These are phyloP conservation scores for Pythium rhizo-oryzae DNA, from an alignment of 352 stramenopile species.

Conservation along the genomic window DNA sequence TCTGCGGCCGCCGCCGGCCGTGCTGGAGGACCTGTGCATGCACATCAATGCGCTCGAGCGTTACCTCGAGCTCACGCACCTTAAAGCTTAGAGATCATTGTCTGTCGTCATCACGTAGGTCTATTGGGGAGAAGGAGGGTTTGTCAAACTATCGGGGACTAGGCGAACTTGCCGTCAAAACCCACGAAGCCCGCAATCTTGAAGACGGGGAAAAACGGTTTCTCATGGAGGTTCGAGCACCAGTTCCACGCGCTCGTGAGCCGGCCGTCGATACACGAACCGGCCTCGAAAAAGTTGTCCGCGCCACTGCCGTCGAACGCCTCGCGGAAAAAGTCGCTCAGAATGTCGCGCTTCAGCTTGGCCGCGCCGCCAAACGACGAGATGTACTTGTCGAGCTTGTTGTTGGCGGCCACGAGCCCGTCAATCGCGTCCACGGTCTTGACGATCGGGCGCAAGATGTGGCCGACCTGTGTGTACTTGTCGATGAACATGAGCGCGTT, in stretches of 20 bases:
- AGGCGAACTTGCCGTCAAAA: slow-evolving; percentile 97
- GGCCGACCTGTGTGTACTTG: slow-evolving; percentile 96
- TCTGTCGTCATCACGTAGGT: background rate
- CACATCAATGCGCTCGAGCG: slow-evolving; percentile 65
- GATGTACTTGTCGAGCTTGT: slow-evolving; percentile 64
- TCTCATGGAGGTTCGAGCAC: slow-evolving; percentile 94
- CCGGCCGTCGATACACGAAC: slow-evolving; percentile 96
- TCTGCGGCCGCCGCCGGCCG: slow-evolving; percentile 43
- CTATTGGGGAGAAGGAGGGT: background rate
- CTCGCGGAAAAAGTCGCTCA: slow-evolving; percentile 96
- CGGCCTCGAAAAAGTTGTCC: slow-evolving; percentile 96
- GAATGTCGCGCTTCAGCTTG: slow-evolving; percentile 89
- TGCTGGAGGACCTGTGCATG: slow-evolving; percentile 66
- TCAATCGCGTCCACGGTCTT: slow-evolving; percentile 85
- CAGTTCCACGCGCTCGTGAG: slow-evolving; percentile 98
- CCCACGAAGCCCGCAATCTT: slow-evolving; percentile 96
- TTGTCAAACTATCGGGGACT: background rate
- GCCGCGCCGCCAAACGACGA: slow-evolving; percentile 82
- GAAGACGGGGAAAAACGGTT: slow-evolving; percentile 96
- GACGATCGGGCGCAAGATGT: slow-evolving; percentile 88
- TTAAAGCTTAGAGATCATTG: slow-evolving; percentile 40
- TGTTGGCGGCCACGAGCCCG: slow-evolving; percentile 47
- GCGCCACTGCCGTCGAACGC: slow-evolving; percentile 95
- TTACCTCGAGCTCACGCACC: slow-evolving; percentile 54
- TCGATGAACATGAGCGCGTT: slow-evolving; percentile 99